Conservation (phyloP, 768 basidiomycete species). For the Psilocybe cubensis region DNA sequence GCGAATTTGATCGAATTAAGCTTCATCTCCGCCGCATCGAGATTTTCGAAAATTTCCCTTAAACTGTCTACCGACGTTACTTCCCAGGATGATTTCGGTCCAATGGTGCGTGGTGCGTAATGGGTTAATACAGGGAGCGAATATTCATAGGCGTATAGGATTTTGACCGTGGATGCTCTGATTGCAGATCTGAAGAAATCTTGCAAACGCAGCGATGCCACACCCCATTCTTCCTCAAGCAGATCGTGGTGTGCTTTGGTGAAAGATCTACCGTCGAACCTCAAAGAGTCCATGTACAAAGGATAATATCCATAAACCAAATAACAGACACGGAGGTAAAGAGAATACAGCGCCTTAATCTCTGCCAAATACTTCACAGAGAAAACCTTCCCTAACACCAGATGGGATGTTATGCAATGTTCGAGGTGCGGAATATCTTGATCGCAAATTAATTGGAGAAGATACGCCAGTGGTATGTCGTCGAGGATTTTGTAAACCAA, state of each 20-base stretch:
- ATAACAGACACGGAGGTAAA: slow-evolving; percentile 23
- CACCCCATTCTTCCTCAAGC: neutral
- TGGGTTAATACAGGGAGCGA: slow-evolving; percentile 3
- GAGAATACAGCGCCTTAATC: slow-evolving; percentile 18
- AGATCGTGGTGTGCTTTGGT: too few species aligned
- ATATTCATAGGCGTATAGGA: slow-evolving; percentile 15
- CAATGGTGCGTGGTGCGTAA: neutral
- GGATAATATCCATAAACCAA: neutral
- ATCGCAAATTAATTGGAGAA: slow-evolving; percentile 25
- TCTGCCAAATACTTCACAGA: slow-evolving; percentile 11
- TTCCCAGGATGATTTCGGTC: neutral
- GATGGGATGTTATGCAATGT: slow-evolving; percentile 21
- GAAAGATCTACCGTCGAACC: too few species aligned
- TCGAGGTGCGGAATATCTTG: slow-evolving; percentile 29
- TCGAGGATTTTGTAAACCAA: slow-evolving; percentile 29
- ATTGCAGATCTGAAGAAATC: slow-evolving; percentile 4
- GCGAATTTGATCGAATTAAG: slow-evolving; percentile 22
- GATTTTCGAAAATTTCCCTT: slow-evolving; percentile 14
- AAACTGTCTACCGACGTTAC: neutral
- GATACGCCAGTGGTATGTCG: slow-evolving; percentile 27
- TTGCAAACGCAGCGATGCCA: neutral
- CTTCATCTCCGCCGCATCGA: slow-evolving; percentile 20
- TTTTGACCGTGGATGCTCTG: slow-evolving; percentile 10
- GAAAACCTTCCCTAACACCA: slow-evolving; percentile 16
- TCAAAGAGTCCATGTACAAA: too few species aligned